phyloP scores from a whole-genome alignment of 163 green algal genomes.

The Chlorella variabilis region DNA sequence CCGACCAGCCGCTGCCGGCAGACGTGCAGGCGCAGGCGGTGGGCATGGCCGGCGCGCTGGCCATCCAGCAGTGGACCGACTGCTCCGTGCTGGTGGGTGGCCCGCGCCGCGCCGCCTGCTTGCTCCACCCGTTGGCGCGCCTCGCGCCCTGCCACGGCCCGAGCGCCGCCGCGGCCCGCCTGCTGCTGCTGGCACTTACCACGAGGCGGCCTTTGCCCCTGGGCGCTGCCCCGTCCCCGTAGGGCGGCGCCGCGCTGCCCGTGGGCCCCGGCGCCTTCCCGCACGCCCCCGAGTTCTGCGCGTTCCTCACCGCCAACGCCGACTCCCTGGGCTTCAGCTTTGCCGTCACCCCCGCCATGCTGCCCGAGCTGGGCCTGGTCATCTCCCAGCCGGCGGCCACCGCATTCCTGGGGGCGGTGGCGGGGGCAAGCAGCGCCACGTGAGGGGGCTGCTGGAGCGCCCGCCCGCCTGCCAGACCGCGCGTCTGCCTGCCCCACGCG shows the following conservation, averaged over 20 bases:
- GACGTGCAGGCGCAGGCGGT: background rate
- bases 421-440: background rate
- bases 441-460: background rate
- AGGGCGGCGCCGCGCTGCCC: slow-evolving; percentile 9
- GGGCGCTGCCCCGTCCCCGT: too few relatives aligned
- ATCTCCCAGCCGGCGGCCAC: background rate
- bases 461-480: too few relatives aligned
- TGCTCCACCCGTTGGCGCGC: too few relatives aligned
- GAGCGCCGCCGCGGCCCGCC: too few relatives aligned
- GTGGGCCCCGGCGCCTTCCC: slow-evolving; percentile 19
- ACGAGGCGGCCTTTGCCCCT: too few relatives aligned
- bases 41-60: background rate
- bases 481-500: too few relatives aligned
- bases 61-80: slow-evolving; percentile 6
- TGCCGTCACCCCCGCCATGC: background rate
- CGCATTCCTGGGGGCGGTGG: slow-evolving; percentile 10
- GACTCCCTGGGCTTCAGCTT: slow-evolving; percentile 3
- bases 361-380: background rate
- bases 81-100: background rate
- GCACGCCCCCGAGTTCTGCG: slow-evolving; percentile 23
- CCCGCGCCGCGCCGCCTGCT: too few relatives aligned
- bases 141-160: too few relatives aligned
- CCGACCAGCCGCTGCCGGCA: background rate
- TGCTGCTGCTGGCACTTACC: too few relatives aligned
- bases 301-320: slow-evolving; percentile 3